Conservation (phyloP, 1,284 basidiomycete genomes). For the Naganishia cerealis region DNA sequence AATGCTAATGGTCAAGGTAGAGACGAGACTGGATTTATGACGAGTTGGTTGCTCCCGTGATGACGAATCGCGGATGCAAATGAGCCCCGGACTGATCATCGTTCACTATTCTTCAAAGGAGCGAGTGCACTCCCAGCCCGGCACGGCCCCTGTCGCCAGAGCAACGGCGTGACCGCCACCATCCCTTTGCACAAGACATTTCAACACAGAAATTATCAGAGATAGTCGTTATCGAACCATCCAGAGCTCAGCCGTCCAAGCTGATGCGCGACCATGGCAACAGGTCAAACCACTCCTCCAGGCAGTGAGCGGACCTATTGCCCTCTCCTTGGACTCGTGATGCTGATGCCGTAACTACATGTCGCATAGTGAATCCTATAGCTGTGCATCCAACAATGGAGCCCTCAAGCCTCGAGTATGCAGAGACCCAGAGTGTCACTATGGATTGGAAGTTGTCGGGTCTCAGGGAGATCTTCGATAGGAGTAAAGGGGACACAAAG, state of each 20-base stretch:
- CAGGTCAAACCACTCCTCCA: background rate
- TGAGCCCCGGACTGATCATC: no score
- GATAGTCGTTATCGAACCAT: background rate
- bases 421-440: constrained; percentile 64
- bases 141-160: background rate
- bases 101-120: background rate
- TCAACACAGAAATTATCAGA: background rate
- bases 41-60: background rate
- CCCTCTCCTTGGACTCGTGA: background rate
- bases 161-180: background rate
- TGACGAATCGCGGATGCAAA: background rate
- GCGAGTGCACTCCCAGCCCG: background rate
- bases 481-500: constrained; percentile 57
- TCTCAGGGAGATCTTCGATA: constrained; percentile 69
- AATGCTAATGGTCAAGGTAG: no score
- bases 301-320: background rate
- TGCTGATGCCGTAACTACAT: background rate
- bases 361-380: constrained; percentile 7
- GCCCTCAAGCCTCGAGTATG: constrained; percentile 43
- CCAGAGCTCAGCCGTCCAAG: background rate
- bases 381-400: constrained; percentile 18
- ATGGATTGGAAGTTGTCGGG: constrained; percentile 75
- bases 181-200: background rate
- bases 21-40: background rate
- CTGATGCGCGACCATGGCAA: constrained; percentile 1